Conservation (phyloP, 2,329 filamentous ascomycete genomes). For the Colletotrichum chrysophilum region DNA sequence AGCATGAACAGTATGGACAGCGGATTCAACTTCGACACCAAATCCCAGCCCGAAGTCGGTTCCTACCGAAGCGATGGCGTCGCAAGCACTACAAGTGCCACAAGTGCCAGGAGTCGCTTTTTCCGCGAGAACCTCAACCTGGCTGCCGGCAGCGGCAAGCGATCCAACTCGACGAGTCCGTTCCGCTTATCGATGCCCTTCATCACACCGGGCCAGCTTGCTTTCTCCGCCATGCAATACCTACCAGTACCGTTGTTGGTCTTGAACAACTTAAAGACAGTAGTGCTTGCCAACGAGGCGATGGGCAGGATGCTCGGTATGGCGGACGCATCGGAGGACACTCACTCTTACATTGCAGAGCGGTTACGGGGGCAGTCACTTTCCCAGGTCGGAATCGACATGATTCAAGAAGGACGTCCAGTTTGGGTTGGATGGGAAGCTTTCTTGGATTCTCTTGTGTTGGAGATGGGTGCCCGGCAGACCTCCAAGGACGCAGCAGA, state of each 20-base stretch:
- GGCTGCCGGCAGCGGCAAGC: conserved; percentile 23
- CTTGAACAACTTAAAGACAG: conserved; percentile 70
- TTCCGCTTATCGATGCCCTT: conserved; percentile 48
- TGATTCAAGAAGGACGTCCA: conserved; percentile 70
- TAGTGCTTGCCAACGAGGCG: conserved; percentile 77
- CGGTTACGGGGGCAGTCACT: conserved; percentile 69
- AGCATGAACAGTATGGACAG: background rate
- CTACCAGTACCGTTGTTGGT: conserved; percentile 76
- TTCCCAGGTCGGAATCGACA: conserved; percentile 74
- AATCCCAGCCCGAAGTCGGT: background rate
- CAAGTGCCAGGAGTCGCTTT: conserved; percentile 35
- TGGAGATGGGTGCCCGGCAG: conserved; percentile 42
- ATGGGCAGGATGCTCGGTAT: conserved; percentile 74
- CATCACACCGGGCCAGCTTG: conserved; percentile 58
- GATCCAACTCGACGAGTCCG: conserved; percentile 41
- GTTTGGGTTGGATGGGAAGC: conserved; percentile 65
- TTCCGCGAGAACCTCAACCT: conserved; percentile 34
- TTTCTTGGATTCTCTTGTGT: conserved; percentile 60
- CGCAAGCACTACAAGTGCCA: conserved; percentile 20
- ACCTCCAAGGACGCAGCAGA: conserved; percentile 12
- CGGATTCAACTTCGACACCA: conserved; percentile 7
- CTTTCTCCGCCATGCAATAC: conserved; percentile 74
- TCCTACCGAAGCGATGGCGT: background rate
- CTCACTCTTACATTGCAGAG: conserved; percentile 56
- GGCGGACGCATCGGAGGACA: conserved; percentile 41